Percentiles rank a stretch among this genome's conserved stretches.
These are phyloP conservation scores for Daucus carota DNA, from an alignment of 129 eudicot genomes.

Conservation along the genomic window DH1_v3.0 NC_030382.2:50524001-50524500, in stretches of 20 bases:
- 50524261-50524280: conserved; percentile 65
- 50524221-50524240: conserved; percentile 36
- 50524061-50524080: conserved; percentile 51
- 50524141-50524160: conserved; percentile 39
- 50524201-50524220: conserved; percentile 48
- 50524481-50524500: background rate
- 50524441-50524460: background rate
- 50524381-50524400: conserved; percentile 32
- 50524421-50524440: background rate
- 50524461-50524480: background rate
- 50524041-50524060: conserved; percentile 50
- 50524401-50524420: background rate
- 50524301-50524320: conserved; percentile 54
- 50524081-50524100: conserved; percentile 38
- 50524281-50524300: conserved; percentile 61
- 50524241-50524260: conserved; percentile 67
- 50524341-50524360: conserved; percentile 34
- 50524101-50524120: conserved; percentile 73
- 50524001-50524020: conserved; percentile 40
- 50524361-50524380: conserved; percentile 20
- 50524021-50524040: conserved; percentile 54
- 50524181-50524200: conserved; percentile 51
- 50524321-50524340: conserved; percentile 69
- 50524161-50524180: conserved; percentile 59
- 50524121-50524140: conserved; percentile 69